phyloP scores from a whole-genome alignment of 257 asterid species.

The Primulina huaijiensis region DNA sequence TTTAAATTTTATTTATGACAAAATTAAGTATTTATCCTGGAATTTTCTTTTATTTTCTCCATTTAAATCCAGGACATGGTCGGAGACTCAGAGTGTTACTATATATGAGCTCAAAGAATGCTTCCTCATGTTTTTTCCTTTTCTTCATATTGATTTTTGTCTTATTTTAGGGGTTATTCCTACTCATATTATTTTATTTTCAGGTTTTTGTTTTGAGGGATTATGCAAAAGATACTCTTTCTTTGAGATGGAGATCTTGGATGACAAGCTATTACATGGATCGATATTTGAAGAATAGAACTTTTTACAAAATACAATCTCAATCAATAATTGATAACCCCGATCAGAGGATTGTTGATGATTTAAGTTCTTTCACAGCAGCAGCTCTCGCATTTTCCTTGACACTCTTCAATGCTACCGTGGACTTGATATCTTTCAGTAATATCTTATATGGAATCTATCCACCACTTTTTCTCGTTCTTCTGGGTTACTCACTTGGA shows the following conservation, averaged over 20 bases:
- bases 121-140: constrained; percentile 4
- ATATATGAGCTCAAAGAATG: not conserved
- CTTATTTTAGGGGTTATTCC: constrained; percentile 1
- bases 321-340: constrained; percentile 89
- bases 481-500: constrained; percentile 75
- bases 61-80: not conserved
- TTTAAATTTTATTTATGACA: constrained; percentile 11
- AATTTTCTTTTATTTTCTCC: constrained; percentile 11
- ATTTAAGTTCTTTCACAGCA: constrained; percentile 86
- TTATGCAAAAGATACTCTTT: constrained; percentile 86
- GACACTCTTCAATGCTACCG: constrained; percentile 73
- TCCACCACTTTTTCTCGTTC: constrained; percentile 84
- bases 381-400: constrained; percentile 85
- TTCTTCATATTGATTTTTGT: not conserved
- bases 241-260: constrained; percentile 96
- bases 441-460: constrained; percentile 79
- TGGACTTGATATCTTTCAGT: constrained; percentile 93
- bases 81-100: not conserved
- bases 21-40: constrained; percentile 6
- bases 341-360: constrained; percentile 94
- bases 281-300: constrained; percentile 77
- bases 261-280: constrained; percentile 86
- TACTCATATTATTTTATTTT: constrained; percentile 23
- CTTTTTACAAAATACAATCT: constrained; percentile 77
- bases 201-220: constrained; percentile 90